A percentile compares a stretch with the other conserved stretches of the same genome.
Evolutionary conservation across 371 early-diverging fungal genomes (phyloP).

Genomic region (Rhizopus delemar): DNA sequence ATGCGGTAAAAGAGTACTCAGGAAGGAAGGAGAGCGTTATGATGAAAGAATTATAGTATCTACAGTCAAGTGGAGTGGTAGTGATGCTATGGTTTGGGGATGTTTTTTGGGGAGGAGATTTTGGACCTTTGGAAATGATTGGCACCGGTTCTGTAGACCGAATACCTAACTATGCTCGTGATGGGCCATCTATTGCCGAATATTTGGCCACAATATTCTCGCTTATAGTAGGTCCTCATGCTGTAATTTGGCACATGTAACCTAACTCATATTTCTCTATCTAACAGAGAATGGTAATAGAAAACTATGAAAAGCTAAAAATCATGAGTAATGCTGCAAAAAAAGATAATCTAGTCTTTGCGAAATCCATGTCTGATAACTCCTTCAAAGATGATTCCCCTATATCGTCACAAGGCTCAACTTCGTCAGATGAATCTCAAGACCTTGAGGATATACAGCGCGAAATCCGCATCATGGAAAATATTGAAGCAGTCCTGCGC

Average conservation of each 20-base stretch:
- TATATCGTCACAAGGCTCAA: neutral
- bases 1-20: too few relatives aligned
- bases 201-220: conserved; percentile 1
- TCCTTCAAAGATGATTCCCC: conserved; percentile 1
- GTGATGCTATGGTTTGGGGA: too few relatives aligned
- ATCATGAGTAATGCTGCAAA: conserved; percentile 3
- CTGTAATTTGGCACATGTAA: neutral
- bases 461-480: neutral
- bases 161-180: conserved; percentile 1
- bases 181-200: neutral
- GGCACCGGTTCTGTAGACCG: neutral
- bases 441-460: neutral
- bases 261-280: neutral
- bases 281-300: neutral
- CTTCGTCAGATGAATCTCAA: conserved; percentile 3
- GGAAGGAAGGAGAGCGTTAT: too few relatives aligned
- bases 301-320: conserved; percentile 1
- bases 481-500: neutral
- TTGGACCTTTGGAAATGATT: too few relatives aligned
- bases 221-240: neutral
- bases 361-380: neutral
- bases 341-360: neutral
- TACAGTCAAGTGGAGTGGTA: too few relatives aligned
- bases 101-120: too few relatives aligned
- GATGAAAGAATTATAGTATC: too few relatives aligned